A percentile compares a stretch with the other conserved stretches of the same genome.
Conservation (phyloP, 75 land plant species). For the Picea sitchensis region DNA sequence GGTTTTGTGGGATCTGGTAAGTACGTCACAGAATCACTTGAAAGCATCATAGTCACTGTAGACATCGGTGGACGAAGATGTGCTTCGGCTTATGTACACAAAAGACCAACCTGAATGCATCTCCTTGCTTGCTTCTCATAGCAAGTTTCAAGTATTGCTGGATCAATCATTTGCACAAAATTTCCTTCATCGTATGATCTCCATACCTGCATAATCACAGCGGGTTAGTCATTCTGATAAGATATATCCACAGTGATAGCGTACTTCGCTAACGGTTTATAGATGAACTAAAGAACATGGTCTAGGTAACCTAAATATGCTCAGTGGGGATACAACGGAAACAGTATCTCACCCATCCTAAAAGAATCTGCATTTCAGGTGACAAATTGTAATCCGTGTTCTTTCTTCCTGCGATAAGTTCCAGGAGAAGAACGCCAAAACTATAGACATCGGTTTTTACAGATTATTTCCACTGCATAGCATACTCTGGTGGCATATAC, state of each 20-base stretch:
- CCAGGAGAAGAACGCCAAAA: conserved; percentile 12
- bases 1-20: conserved; percentile 13
- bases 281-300: no score
- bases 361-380: no score
- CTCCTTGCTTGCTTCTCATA: conserved; percentile 13
- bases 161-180: neutral
- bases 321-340: no score
- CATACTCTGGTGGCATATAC: conserved; percentile 15
- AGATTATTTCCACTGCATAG: neutral
- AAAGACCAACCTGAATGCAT: conserved; percentile 34
- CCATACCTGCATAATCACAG: no score
- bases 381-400: neutral
- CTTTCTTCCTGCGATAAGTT: conserved; percentile 1
- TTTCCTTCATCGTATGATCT: no score
- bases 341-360: no score
- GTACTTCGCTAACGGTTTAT: no score
- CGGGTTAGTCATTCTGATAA: no score
- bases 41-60: conserved; percentile 25
- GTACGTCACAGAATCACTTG: conserved; percentile 12
- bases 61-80: conserved; percentile 33
- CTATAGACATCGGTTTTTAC: conserved; percentile 9
- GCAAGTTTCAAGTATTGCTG: neutral
- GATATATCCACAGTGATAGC: no score
- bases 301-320: no score
- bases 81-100: conserved; percentile 44